Conservation (phyloP, 495 filamentous ascomycete genomes). For the Penicillium angulare region DNA sequence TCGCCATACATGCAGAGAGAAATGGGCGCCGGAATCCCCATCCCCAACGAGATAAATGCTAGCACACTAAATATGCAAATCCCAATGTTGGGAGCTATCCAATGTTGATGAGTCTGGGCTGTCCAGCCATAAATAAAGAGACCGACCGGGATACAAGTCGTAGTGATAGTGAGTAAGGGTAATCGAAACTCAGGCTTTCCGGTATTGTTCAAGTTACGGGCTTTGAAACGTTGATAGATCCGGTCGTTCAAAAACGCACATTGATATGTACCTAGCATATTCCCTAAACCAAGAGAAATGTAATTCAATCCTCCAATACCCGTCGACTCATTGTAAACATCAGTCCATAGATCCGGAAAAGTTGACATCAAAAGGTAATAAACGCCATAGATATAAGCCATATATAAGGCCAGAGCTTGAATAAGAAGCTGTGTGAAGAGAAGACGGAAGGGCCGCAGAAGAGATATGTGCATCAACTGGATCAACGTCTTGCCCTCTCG, state of each 20-base stretch:
- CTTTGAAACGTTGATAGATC: constrained; percentile 63
- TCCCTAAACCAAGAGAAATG: constrained; percentile 68
- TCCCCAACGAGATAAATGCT: constrained; percentile 50
- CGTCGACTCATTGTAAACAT: constrained; percentile 57
- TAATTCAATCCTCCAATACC: constrained; percentile 68
- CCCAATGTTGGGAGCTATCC: constrained; percentile 74
- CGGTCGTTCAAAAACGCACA: constrained; percentile 62
- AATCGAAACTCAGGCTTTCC: constrained; percentile 68
- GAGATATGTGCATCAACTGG: constrained; percentile 39
- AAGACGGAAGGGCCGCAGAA: constrained; percentile 58
- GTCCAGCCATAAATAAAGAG: constrained; percentile 75
- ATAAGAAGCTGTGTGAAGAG: constrained; percentile 59
- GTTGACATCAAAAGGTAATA: constrained; percentile 72
- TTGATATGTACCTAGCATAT: constrained; percentile 62
- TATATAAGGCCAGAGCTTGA: constrained; percentile 58
- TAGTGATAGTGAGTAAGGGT: constrained; percentile 59
- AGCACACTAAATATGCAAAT: constrained; percentile 58
- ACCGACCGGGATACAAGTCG: constrained; percentile 59
- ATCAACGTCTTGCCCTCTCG: constrained; percentile 42
- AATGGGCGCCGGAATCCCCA: constrained; percentile 59
- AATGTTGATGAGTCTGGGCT: constrained; percentile 59
- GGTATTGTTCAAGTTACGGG: constrained; percentile 51
- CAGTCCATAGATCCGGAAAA: constrained; percentile 63
- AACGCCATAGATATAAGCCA: constrained; percentile 69
- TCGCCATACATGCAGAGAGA: constrained; percentile 61